Evolutionary conservation across 169 alveolate genomes (phyloP).

Genomic region (Plasmodium fragile): DNA sequence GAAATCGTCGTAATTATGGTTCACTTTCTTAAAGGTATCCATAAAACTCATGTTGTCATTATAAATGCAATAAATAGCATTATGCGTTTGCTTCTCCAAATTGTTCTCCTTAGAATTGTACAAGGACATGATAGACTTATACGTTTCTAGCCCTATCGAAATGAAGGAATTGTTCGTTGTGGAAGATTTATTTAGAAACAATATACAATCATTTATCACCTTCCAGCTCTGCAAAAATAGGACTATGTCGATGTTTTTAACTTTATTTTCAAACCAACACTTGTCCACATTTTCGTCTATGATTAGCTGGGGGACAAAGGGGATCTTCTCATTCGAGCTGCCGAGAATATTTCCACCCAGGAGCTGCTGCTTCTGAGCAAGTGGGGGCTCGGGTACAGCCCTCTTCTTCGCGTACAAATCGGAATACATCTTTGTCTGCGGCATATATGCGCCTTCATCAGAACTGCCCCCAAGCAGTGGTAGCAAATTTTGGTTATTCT

Average conservation of each 20-base stretch:
- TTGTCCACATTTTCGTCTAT: constrained; percentile 71
- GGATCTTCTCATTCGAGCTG: not conserved
- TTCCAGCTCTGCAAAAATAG: constrained; percentile 74
- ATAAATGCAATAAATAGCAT: constrained; percentile 70
- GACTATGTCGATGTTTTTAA: constrained; percentile 37
- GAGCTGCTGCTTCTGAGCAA: not conserved
- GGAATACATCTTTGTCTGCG: not conserved
- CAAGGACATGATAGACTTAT: constrained; percentile 48
- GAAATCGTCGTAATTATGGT: constrained; percentile 38
- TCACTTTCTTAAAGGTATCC: constrained; percentile 28
- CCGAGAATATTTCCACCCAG: not conserved
- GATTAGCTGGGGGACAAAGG: constrained; percentile 16
- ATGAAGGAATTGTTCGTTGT: constrained; percentile 71
- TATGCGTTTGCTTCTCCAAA: constrained; percentile 49
- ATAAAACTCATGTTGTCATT: constrained; percentile 66
- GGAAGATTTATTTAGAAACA: constrained; percentile 47
- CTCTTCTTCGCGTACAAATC: not conserved
- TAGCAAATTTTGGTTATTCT: not conserved
- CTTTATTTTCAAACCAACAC: constrained; percentile 53
- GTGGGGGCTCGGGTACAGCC: not conserved
- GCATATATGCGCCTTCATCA: not conserved
- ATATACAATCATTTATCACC: constrained; percentile 50
- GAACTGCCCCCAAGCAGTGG: not conserved
- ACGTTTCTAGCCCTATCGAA: constrained; percentile 59
- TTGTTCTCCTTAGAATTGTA: constrained; percentile 52